Evolutionary conservation across 225 moss, liverwort and hornwort species (phyloP).

Genomic region (Pseudisothecium myosuroides): DNA sequence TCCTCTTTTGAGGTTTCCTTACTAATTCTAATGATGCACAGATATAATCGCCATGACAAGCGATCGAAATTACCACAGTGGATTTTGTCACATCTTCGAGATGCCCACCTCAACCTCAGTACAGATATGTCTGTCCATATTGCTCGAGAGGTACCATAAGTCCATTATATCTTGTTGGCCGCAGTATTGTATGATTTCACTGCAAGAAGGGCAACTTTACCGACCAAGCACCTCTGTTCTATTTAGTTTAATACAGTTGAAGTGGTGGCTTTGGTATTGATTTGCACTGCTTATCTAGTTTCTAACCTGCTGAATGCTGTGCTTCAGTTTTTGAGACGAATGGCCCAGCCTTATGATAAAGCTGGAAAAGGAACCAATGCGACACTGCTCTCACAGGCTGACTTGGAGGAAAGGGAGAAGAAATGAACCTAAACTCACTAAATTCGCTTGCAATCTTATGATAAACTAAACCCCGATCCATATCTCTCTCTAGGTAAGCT

Average conservation of each 20-base stretch:
- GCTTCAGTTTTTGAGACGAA: conserved; percentile 80
- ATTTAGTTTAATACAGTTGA: background rate
- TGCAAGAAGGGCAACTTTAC: background rate
- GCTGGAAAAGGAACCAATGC: conserved; percentile 53
- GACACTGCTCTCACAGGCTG: conserved; percentile 83
- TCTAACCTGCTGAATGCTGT: background rate
- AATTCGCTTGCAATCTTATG: background rate
- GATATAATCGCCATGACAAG: conserved; percentile 98
- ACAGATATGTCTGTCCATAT: conserved; percentile 99
- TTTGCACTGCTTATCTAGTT: background rate
- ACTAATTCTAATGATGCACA: background rate
- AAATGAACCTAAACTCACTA: background rate
- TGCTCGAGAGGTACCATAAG: conserved; percentile 70
- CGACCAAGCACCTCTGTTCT: background rate
- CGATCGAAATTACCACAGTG: conserved; percentile 96
- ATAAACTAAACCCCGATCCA: background rate
- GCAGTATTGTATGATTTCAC: background rate
- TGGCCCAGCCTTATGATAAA: conserved; percentile 96
- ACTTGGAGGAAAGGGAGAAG: conserved; percentile 68
- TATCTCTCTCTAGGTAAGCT: background rate
- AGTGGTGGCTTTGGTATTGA: background rate
- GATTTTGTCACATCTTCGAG: conserved; percentile 93
- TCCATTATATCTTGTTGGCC: background rate
- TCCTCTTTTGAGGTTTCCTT: background rate
- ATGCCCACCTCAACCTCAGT: conserved; percentile 94